Evolutionary conservation across 2,329 filamentous ascomycete species (phyloP).

Genomic region (Hymenoscyphus occultus): DNA sequence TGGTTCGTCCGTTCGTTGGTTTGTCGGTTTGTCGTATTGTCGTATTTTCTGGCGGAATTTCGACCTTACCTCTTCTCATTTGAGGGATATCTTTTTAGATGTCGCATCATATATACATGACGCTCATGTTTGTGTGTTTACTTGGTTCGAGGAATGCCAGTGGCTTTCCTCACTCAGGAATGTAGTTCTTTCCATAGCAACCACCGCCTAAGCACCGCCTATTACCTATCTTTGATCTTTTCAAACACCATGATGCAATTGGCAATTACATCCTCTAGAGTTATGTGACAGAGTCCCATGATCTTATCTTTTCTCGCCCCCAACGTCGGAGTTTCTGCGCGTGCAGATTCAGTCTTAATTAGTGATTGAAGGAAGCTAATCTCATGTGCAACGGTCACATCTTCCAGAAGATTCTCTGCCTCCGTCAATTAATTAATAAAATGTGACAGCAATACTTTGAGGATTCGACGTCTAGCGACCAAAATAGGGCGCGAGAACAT

Average conservation of each 20-base stretch:
- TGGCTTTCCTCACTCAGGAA: background rate
- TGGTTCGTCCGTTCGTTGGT: too few relatives aligned
- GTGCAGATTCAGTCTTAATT: background rate
- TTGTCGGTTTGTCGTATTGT: background rate
- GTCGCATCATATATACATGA: background rate
- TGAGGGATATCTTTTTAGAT: background rate
- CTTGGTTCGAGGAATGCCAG: background rate
- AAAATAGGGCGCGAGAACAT: conserved; percentile 4
- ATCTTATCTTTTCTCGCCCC: background rate
- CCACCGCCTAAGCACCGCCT: background rate
- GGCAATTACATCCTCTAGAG: too few relatives aligned
- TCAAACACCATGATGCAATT: too few relatives aligned
- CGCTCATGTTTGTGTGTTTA: background rate
- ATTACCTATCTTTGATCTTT: background rate
- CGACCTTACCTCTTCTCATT: background rate
- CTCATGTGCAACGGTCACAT: background rate
- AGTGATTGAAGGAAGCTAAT: background rate
- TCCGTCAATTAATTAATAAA: background rate
- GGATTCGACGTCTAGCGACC: conserved; percentile 6
- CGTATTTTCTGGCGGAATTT: background rate
- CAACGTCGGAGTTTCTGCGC: background rate
- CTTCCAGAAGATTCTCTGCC: background rate
- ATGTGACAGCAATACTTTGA: background rate
- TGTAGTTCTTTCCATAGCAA: background rate
- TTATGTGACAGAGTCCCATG: background rate